Conservation (phyloP, 495 filamentous ascomycete genomes). For the Usnea hakonensis region DNA sequence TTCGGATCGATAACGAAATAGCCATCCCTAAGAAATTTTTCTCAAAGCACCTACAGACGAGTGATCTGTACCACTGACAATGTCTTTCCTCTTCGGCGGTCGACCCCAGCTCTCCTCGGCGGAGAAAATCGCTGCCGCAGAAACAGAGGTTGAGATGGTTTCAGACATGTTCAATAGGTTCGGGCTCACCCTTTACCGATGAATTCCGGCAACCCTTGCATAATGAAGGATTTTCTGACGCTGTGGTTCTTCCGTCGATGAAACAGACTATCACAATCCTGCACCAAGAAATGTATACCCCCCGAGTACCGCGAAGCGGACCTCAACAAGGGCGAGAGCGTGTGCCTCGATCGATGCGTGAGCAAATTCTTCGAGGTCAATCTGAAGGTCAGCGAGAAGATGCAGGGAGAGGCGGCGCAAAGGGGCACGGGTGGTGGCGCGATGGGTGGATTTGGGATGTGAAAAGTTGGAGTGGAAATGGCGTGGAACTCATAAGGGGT, state of each 20-base stretch:
- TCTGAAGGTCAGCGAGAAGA: constrained; percentile 82
- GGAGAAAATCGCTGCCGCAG: constrained; percentile 89
- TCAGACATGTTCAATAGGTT: constrained; percentile 96
- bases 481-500: background rate
- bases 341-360: constrained; percentile 93
- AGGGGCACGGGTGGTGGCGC: constrained; percentile 36
- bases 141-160: constrained; percentile 87
- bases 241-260: too few species aligned
- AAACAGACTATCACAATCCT: constrained; percentile 77
- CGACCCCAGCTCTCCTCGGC: constrained; percentile 81
- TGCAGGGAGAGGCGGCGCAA: constrained; percentile 57
- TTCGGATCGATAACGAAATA: too few species aligned
- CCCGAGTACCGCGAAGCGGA: constrained; percentile 86
- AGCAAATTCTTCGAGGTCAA: constrained; percentile 98
- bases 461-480: constrained; percentile 21
- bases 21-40: background rate
- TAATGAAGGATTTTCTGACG: too few species aligned
- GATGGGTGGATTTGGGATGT: constrained; percentile 47
- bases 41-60: background rate
- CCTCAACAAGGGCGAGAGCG: constrained; percentile 95
- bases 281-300: constrained; percentile 87
- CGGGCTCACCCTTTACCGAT: too few species aligned
- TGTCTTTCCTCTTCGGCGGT: constrained; percentile 93
- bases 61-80: constrained; percentile 36
- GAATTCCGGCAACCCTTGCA: too few species aligned